Base-by-base conservation (phyloP, 1,139 yeast genomes). In the Debaryomyces fabryi region DNA sequence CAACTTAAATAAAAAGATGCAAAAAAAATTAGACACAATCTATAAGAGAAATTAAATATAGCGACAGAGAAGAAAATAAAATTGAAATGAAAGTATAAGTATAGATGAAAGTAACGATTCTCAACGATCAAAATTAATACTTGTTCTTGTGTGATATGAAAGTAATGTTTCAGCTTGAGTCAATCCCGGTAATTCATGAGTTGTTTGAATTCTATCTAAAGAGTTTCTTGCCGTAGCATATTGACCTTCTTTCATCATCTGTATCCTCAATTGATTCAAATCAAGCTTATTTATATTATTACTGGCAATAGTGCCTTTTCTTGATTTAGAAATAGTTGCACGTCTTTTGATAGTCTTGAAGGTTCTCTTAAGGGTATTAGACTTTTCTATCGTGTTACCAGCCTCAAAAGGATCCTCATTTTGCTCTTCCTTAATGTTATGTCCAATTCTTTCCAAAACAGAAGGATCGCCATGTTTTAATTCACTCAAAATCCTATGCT, bases 141-240 rank as follows among this genome's bases (percentile, higher is more conserved):
- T 73, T 42, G 69, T 71, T 53, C 79, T 63, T 8, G 76, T 70
- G 50, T 76, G 81, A 51, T 73, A 74, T 13, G 76, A 67, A 40
- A 78, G 60, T 49, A 78, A 69, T 4, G 79, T 74, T 52, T 76
- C 81, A 3, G 82, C 82, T 52, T 76, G 78, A 2, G 79, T 70
- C 49, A 78, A 67, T 3, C 83, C 83, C 0, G 82, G 82, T 43
- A 78, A 63, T 41, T 74, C 79, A 49, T 77, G 81, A 9, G 81
- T 71, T 13, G 82, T 75, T 43, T 64, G 60, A 30, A 77, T 66
- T 56, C 81, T 64, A 27, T 72, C 72, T 52, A 78, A 63, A 2
- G 76, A 71, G 39, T 59, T 62, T 46, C 71, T 57, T 12, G 58
- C 61, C 9, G 69, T 59, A 23, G 61, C 59, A 47, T 69, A 69